Conservation (phyloP, 2,329 filamentous ascomycete species). For the Aspergillus novofumigatus region DNA sequence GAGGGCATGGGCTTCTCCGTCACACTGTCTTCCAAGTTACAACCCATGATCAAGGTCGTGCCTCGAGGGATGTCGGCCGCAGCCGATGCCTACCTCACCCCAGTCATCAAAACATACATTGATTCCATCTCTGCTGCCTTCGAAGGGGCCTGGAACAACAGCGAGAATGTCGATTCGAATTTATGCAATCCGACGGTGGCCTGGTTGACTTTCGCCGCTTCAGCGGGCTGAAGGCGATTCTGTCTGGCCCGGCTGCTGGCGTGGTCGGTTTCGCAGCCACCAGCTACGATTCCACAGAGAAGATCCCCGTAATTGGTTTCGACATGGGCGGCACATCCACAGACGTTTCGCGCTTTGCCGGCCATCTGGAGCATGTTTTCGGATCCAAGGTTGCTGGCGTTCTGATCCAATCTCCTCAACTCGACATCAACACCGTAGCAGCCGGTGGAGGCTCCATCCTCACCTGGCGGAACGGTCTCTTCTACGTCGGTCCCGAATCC, state of each 20-base stretch:
- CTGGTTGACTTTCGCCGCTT: constrained; percentile 60
- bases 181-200: constrained; percentile 89
- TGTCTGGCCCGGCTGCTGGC: constrained; percentile 89
- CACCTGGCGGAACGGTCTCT: constrained; percentile 85
- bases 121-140: constrained; percentile 58
- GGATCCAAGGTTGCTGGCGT: constrained; percentile 93
- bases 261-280: constrained; percentile 92
- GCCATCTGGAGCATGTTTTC: constrained; percentile 87
- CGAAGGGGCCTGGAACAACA: constrained; percentile 75
- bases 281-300: constrained; percentile 78
- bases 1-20: constrained; percentile 76
- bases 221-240: constrained; percentile 78
- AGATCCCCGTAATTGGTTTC: constrained; percentile 84
- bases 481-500: constrained; percentile 88
- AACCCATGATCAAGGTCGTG: constrained; percentile 82
- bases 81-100: constrained; percentile 75
- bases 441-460: constrained; percentile 68
- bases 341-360: constrained; percentile 80
- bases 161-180: constrained; percentile 73
- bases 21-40: constrained; percentile 72
- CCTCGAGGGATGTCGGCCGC: constrained; percentile 73
- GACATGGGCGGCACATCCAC: constrained; percentile 95
- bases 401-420: constrained; percentile 84
- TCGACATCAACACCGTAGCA: constrained; percentile 93
- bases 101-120: constrained; percentile 73